Evolutionary conservation across 2,329 filamentous ascomycete genomes (phyloP), one percentile per base, ranked within the genome.

Genomic region (Alternaria infectoria): DNA sequence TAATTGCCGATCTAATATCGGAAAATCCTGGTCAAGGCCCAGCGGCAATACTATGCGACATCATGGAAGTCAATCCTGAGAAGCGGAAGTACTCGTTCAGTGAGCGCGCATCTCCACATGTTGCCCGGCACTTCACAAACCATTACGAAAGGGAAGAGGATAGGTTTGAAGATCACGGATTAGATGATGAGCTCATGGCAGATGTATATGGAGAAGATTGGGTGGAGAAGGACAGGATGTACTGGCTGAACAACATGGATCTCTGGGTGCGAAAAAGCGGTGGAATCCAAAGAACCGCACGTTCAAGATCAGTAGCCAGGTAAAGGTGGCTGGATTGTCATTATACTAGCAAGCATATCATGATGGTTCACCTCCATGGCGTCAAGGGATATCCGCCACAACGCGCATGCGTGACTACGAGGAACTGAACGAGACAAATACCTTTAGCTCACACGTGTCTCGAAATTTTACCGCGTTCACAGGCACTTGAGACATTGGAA

Each of bases 1-100:
- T 73, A 10, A 25, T 68, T 2, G 67, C 68, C 3, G 70, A 73
- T 46, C 13, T 66, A 9, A 54, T 59, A 2, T 30, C 28, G 1
- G 23, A 52, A 10, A 21, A 49, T 3, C 30, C 46, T n/a, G 23
- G 30, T 0, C 17, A 54, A 15, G 60, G 63, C 12, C 63, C 63
- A 5, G 57, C 46, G 12, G 54, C 58, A 19, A 57, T 66, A 4
- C 30, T 66, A 3, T 52, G 56, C 17, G 57, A 66, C 45, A 10
- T 15, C 10, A 54, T 63, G 46, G 12, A 30, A 5, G 15, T 63
- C 3, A 23, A 54, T 10, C 10, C 30, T 3, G 47, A 13, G 11
- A 56, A 50, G 30, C 44, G 46, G 3, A 7, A 44, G 10, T 66
- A 63, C 21, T 54, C 50, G 9, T 19, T 60, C n/a, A 26, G 30